Base-by-base conservation (phyloP, 129 eudicot genomes). In the Logfia minima region DNA sequence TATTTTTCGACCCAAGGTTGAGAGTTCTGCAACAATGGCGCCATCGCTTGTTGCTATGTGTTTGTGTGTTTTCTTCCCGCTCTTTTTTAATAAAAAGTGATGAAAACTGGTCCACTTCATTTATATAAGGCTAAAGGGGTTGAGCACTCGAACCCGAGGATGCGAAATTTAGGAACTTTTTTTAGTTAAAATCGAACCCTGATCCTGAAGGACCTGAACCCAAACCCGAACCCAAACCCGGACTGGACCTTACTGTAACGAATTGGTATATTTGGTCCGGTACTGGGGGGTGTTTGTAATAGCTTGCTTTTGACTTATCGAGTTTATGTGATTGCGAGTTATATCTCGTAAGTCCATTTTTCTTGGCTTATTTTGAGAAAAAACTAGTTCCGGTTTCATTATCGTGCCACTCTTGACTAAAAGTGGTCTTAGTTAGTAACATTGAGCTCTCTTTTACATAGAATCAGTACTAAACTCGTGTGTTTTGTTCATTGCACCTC, bases 1-100 rank as follows among this genome's bases (percentile, higher is more conserved):
- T 91, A 94, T 94, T 94, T 94, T 82, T 94, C 99, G 64, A 94
- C 97, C 99, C 99, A 94, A 39, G 87, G 99, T 76, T 94, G 99
- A 76, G 96, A 87, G 89, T 88, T 87, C 88, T 83, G 99, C 79
- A 86, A 4, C 74, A 94, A 53, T 73, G 97, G 99, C 89, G 97
- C 99, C 99, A 94, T 92, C 28, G 32, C 22, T 48, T 71, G 66
- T 79, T 60, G 24, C 79, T 22, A 29, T 63, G 67, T 75, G 19
- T 62, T 14, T 23, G 24, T 58, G 63, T 58, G 63, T 58, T 53
- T 59, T 67, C 68, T 75, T 74, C 68, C 66, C 70, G 68, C 77
- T 3, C 79, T 74, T 80, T 34, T 37, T 59, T 74, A 56, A 56
- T 56, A 56, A 56, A n/a, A n/a, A n/a, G 18, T 0, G 1, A 45